These are phyloP conservation scores for Aureobasidium lini DNA, from an alignment of 2,329 filamentous ascomycete species.

Conservation along the genomic window DNA sequence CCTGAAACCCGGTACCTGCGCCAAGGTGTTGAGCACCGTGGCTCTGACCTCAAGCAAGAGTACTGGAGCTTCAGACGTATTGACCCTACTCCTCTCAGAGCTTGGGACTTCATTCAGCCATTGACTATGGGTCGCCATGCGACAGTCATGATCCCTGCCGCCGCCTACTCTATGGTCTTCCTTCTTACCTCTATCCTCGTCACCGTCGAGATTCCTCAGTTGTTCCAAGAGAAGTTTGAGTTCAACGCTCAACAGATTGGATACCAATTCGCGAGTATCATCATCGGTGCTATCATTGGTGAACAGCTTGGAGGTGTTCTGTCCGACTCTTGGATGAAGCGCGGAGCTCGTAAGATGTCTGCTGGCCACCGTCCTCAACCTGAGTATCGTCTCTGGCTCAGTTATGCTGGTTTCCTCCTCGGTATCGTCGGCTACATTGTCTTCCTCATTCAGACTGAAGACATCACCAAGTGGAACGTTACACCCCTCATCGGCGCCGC, in stretches of 20 bases:
- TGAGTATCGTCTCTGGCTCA: slow-evolving; percentile 50
- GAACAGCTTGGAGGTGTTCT: slow-evolving; percentile 49
- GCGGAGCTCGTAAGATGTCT: slow-evolving; percentile 30
- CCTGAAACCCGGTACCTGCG: slow-evolving; percentile 48
- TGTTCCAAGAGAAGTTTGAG: slow-evolving; percentile 47
- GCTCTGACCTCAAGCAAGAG: slow-evolving; percentile 35
- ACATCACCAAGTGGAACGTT: slow-evolving; percentile 43
- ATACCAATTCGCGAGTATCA: slow-evolving; percentile 48
- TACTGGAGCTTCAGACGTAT: slow-evolving; percentile 39
- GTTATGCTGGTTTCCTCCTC: slow-evolving; percentile 44
- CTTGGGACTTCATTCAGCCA: slow-evolving; percentile 45
- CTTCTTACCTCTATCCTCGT: slow-evolving; percentile 44
- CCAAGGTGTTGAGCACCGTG: slow-evolving; percentile 26
- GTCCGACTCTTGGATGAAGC: slow-evolving; percentile 46
- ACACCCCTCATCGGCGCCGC: slow-evolving; percentile 49
- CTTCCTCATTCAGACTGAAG: slow-evolving; percentile 44
- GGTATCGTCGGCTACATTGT: slow-evolving; percentile 45
- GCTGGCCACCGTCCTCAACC: slow-evolving; percentile 27
- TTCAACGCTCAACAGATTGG: slow-evolving; percentile 51
- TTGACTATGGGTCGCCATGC: slow-evolving; percentile 38
- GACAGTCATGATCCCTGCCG: slow-evolving; percentile 42
- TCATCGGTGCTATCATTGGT: slow-evolving; percentile 49
- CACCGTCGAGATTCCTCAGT: slow-evolving; percentile 51
- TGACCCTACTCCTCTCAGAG: slow-evolving; percentile 41
- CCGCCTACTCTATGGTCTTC: slow-evolving; percentile 50